phyloP scores from a whole-genome alignment of 169 alveolate species.

The Nephromyces sp. region DNA sequence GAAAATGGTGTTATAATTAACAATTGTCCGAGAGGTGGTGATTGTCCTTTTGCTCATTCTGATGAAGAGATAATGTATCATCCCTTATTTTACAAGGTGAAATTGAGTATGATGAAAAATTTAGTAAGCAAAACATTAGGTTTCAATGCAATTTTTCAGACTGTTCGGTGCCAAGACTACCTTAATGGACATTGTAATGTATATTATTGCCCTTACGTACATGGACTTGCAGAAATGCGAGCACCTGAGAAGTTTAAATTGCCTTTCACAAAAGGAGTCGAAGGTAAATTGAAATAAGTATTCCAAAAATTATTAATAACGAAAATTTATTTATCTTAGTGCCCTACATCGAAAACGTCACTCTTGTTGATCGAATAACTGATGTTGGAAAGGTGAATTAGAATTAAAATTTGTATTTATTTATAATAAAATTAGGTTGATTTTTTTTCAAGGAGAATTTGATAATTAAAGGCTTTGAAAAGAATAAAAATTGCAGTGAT shows the following conservation, averaged over 20 bases:
- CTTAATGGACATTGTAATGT: constrained; percentile 58
- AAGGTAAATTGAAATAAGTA: constrained; percentile 18
- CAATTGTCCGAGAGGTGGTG: constrained; percentile 65
- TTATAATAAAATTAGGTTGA: too few relatives aligned
- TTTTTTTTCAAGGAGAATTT: too few relatives aligned
- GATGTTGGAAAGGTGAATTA: too few relatives aligned
- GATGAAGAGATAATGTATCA: constrained; percentile 78
- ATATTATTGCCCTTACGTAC: constrained; percentile 73
- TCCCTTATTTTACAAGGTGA: constrained; percentile 79
- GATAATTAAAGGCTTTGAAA: too few relatives aligned
- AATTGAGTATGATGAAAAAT: too few relatives aligned
- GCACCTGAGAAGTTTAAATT: constrained; percentile 48
- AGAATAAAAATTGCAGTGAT: too few relatives aligned
- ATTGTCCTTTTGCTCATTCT: constrained; percentile 80
- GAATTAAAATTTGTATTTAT: too few relatives aligned
- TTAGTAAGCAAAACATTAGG: not conserved
- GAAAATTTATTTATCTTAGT: too few relatives aligned
- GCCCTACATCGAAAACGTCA: too few relatives aligned
- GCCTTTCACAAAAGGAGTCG: constrained; percentile 59
- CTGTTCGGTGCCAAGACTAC: constrained; percentile 48
- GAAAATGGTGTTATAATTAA: constrained; percentile 51
- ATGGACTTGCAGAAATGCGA: constrained; percentile 65
- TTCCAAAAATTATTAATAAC: too few relatives aligned
- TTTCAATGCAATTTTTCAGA: constrained; percentile 2
- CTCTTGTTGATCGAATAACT: too few relatives aligned